phyloP scores from a whole-genome alignment of 495 filamentous ascomycete species.

The Penicillium cinerascens region DNA sequence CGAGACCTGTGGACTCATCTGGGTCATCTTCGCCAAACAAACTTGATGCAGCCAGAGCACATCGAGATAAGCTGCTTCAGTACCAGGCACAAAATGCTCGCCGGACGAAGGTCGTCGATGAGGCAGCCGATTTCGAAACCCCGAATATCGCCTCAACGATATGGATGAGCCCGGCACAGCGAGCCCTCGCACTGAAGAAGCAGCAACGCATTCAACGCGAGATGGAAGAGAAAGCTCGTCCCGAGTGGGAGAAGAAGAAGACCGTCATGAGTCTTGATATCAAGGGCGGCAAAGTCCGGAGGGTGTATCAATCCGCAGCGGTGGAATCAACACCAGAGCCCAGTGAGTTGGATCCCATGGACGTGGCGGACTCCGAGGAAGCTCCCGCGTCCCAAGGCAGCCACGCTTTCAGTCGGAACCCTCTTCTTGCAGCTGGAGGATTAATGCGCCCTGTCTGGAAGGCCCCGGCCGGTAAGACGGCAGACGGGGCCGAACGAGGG shows the following conservation, averaged over 20 bases:
- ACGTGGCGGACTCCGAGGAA: conserved; percentile 26
- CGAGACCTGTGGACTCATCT: conserved; percentile 38
- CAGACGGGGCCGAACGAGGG: conserved; percentile 34
- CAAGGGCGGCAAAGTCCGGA: conserved; percentile 69
- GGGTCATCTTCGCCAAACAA: conserved; percentile 44
- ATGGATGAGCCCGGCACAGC: conserved; percentile 85
- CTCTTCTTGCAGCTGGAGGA: conserved; percentile 63
- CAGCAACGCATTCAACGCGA: conserved; percentile 86
- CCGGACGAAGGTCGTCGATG: conserved; percentile 84
- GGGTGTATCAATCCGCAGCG: conserved; percentile 58
- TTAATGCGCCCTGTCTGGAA: conserved; percentile 78
- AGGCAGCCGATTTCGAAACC: conserved; percentile 90
- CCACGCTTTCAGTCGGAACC: conserved; percentile 78
- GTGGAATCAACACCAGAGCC: conserved; percentile 23
- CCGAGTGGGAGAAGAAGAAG: conserved; percentile 89
- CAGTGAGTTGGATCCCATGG: conserved; percentile 35
- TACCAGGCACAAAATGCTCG: conserved; percentile 89
- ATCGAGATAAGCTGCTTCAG: conserved; percentile 75
- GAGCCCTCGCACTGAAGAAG: conserved; percentile 80
- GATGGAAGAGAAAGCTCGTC: conserved; percentile 85
- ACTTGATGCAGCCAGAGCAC: conserved; percentile 53
- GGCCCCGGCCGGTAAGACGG: conserved; percentile 44
- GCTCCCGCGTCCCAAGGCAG: conserved; percentile 25
- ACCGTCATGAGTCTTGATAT: conserved; percentile 86
- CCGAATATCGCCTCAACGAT: conserved; percentile 64